Conservation (phyloP, 345 rosid species). For the Linum lewisii region DNA sequence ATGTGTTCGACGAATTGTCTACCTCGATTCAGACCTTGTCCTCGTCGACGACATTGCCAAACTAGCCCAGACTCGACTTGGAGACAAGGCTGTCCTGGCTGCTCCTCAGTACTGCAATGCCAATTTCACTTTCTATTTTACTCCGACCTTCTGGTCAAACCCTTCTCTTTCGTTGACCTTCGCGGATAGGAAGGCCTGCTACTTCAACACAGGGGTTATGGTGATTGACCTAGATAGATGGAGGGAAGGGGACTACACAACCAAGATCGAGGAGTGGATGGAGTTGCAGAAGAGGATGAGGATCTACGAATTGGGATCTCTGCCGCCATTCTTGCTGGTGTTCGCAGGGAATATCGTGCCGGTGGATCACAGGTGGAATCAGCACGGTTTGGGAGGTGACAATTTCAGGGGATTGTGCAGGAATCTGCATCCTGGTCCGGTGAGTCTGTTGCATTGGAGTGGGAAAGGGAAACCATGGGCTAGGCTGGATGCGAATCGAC, state of each 20-base stretch:
- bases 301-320: constrained; percentile 35
- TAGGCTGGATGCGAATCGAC: constrained; percentile 21
- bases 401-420: constrained; percentile 28
- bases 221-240: constrained; percentile 26
- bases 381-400: constrained; percentile 37
- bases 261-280: constrained; percentile 34
- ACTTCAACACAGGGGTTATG: constrained; percentile 39
- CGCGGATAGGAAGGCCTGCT: constrained; percentile 26
- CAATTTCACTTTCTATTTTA: constrained; percentile 28
- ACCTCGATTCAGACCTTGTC: constrained; percentile 31
- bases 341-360: constrained; percentile 33
- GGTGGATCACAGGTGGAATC: constrained; percentile 37
- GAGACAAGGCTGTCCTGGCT: constrained; percentile 19
- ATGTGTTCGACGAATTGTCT: constrained; percentile 21
- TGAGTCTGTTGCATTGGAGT: constrained; percentile 38
- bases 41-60: constrained; percentile 32
- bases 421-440: constrained; percentile 36
- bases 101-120: constrained; percentile 39
- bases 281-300: constrained; percentile 33
- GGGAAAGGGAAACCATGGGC: constrained; percentile 40
- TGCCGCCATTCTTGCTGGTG: constrained; percentile 33
- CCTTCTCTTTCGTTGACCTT: constrained; percentile 24
- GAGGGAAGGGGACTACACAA: constrained; percentile 30
- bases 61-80: constrained; percentile 23
- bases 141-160: constrained; percentile 33